Base-by-base conservation (phyloP, 208 protist genomes). In the Crithidia fasciculata region DNA sequence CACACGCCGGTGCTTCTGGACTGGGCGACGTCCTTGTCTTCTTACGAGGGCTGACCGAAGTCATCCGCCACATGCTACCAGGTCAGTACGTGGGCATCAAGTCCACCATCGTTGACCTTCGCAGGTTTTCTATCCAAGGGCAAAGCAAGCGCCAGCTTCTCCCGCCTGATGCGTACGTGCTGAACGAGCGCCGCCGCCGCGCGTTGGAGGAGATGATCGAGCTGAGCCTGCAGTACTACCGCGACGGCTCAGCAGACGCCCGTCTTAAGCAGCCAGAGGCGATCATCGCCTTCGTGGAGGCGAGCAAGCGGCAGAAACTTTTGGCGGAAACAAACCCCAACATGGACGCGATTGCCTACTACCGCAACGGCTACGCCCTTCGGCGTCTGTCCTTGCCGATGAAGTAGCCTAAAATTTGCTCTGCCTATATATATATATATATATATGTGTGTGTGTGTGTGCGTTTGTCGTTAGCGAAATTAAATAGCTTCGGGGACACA, bases 171-270 rank as follows among this genome's bases (percentile, higher is more conserved):
- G 62, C 49, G 2, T 56, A 44, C 49, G 62, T 67, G 19, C 15
- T 67, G 44, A 54, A 44, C 12, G 62, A 44, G 28, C n/a, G 10
- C 3, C 60, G 62, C 5, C 47, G 62, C 2, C 62, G 15, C 28
- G 49, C 37, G 3, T 52, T 56, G 62, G 47, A 56, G 1, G 62
- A 67, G 12, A 67, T 56, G 62, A 56, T 56, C 56, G 45, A 67
- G 47, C 44, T 67, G 7, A 56, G 62, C 18, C 8, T 67, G 62
- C 36, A 54, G 15, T 56, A 67, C 62, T 54, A 67, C 19, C 62
- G 44, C 15, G 37, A 44, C 12, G 13, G 5, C 9, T 0, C 44
- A 5, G 2, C 41, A 8, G 62, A 39, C 2, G 28, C 49, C 13
- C 47, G 19, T 28, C 45, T 39, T 28, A 13, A 44, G 47, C 49